phyloP scores from a whole-genome alignment of 2,329 filamentous ascomycete species.

The Fusarium protoensiforme region DNA sequence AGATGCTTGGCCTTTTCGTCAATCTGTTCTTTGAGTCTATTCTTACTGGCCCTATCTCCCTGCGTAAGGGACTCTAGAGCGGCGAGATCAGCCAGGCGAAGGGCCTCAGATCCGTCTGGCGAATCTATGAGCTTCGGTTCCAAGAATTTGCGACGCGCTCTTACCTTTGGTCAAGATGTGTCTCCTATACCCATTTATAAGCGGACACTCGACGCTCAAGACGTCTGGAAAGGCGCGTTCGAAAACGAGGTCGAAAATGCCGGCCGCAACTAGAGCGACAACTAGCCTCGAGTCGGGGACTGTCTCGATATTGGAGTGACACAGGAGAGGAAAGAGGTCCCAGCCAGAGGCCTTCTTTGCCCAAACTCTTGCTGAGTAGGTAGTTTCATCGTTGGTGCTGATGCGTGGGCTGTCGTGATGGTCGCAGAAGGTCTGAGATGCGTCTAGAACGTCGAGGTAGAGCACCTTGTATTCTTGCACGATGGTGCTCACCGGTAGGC shows the following conservation, averaged over 20 bases:
- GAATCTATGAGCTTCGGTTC: neutral
- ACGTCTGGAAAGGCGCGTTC: neutral
- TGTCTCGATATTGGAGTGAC: neutral
- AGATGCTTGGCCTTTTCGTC: neutral
- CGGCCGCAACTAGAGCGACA: neutral
- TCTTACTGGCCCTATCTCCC: neutral
- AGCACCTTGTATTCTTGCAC: neutral
- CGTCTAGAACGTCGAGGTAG: neutral
- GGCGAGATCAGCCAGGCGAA: neutral
- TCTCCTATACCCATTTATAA: neutral
- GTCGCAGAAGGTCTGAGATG: neutral
- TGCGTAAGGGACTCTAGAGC: neutral
- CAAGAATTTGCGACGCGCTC: rapidly evolving
- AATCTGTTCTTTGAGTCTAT: neutral
- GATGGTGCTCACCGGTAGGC: neutral
- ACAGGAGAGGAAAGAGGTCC: neutral
- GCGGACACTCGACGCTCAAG: neutral
- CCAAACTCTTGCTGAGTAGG: neutral
- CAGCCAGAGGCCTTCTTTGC: neutral
- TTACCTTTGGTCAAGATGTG: neutral
- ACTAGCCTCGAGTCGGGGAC: neutral
- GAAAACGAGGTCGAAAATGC: neutral
- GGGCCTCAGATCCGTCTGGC: neutral
- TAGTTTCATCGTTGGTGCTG: neutral
- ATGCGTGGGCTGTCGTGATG: neutral